A percentile compares a stretch with the other conserved stretches of the same genome.
These are phyloP conservation scores for Calycina herbarum DNA, from an alignment of 2,329 filamentous ascomycete genomes.

Conservation along the genomic window DNA sequence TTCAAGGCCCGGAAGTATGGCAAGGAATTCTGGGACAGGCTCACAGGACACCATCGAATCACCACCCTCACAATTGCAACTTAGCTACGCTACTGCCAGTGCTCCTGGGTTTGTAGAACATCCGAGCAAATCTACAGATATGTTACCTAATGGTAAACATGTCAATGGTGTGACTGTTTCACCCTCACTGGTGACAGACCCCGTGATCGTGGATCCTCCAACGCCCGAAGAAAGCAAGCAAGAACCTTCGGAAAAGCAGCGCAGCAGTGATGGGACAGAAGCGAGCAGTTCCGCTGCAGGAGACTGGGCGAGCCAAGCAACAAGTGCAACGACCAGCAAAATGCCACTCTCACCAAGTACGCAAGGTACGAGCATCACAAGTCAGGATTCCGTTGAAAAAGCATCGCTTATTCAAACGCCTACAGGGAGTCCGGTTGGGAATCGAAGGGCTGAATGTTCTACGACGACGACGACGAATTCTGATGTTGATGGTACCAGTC, in stretches of 20 bases:
- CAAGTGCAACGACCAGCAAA: constrained; percentile 62
- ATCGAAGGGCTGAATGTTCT: constrained; percentile 28
- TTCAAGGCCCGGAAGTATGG: background rate
- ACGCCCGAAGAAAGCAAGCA: constrained; percentile 22
- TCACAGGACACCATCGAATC: constrained; percentile 11
- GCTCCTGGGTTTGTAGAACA: constrained; percentile 24
- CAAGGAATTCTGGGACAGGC: background rate
- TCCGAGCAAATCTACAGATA: constrained; percentile 13
- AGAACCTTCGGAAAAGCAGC: constrained; percentile 41
- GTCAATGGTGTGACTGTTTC: constrained; percentile 20
- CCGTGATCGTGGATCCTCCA: constrained; percentile 28
- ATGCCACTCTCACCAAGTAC: constrained; percentile 66
- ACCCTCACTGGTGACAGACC: constrained; percentile 32
- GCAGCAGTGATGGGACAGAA: constrained; percentile 62
- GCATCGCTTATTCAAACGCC: constrained; percentile 20
- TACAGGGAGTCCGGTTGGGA: constrained; percentile 32
- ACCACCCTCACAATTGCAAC: constrained; percentile 32
- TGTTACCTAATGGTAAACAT: constrained; percentile 14
- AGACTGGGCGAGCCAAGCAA: constrained; percentile 64
- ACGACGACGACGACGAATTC: background rate
- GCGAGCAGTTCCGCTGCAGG: constrained; percentile 56
- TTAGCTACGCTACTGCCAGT: constrained; percentile 25
- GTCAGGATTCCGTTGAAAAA: constrained; percentile 40
- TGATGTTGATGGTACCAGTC: background rate
- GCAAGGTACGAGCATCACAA: constrained; percentile 64